Conservation (phyloP, 352 stramenopile genomes). For the Phytophthora constricta region DNA sequence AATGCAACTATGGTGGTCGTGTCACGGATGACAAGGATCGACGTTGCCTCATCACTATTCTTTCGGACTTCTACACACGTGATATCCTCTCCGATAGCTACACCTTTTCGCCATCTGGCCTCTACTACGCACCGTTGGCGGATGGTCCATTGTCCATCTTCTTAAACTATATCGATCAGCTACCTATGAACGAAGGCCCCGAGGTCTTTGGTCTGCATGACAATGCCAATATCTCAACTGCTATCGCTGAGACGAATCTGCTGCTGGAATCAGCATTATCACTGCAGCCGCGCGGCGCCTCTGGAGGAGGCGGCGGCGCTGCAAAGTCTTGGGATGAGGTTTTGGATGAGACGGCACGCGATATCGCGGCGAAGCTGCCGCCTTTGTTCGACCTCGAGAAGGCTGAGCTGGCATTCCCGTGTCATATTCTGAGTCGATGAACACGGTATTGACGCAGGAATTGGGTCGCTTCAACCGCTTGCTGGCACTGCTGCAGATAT, state of each 20-base stretch:
- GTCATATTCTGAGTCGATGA: slow-evolving; percentile 88
- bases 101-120: slow-evolving; percentile 83
- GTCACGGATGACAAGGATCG: slow-evolving; percentile 96
- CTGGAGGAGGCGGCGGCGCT: slow-evolving; percentile 52
- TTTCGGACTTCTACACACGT: slow-evolving; percentile 86
- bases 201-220: slow-evolving; percentile 89
- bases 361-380: slow-evolving; percentile 83
- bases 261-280: slow-evolving; percentile 90
- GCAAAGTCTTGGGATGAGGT: slow-evolving; percentile 92
- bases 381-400: slow-evolving; percentile 92
- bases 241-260: slow-evolving; percentile 86
- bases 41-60: slow-evolving; percentile 83
- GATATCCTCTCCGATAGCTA: slow-evolving; percentile 81
- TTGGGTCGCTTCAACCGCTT: slow-evolving; percentile 93
- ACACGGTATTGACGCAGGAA: slow-evolving; percentile 91
- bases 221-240: slow-evolving; percentile 90
- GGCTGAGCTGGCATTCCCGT: slow-evolving; percentile 88
- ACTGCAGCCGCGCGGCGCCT: slow-evolving; percentile 83
- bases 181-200: slow-evolving; percentile 86
- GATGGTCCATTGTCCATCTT: slow-evolving; percentile 57
- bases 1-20: slow-evolving; percentile 96
- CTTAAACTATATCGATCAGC: slow-evolving; percentile 81
- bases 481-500: slow-evolving; percentile 74
- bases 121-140: slow-evolving; percentile 76
- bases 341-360: slow-evolving; percentile 85